Conservation (phyloP, 2,329 filamentous ascomycete genomes). For the Sarocladium brachiariae region DNA sequence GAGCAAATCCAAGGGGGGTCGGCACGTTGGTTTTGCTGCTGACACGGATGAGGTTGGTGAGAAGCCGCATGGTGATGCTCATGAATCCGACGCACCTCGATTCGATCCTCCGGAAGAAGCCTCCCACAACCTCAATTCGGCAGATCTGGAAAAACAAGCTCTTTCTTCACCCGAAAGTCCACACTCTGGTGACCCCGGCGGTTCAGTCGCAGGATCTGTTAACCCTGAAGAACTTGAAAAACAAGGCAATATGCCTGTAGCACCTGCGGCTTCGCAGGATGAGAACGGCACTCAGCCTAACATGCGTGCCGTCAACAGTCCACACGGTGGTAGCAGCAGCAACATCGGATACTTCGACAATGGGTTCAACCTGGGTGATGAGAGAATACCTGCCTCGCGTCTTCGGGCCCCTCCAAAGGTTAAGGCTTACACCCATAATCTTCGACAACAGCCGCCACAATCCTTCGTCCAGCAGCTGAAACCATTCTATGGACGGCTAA, state of each 20-base stretch:
- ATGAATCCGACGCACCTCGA: not conserved
- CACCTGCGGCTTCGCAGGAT: not conserved
- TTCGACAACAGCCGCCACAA: slow-evolving; percentile 59
- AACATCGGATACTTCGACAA: slow-evolving; percentile 19
- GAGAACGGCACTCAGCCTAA: not conserved
- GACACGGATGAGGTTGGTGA: not conserved
- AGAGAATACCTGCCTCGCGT: slow-evolving; percentile 32
- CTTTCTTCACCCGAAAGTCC: not conserved
- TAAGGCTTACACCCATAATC: slow-evolving; percentile 60
- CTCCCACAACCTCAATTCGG: not conserved
- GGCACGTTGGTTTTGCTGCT: slow-evolving; percentile 1
- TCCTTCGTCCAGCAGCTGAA: slow-evolving; percentile 69
- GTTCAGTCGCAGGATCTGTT: not conserved
- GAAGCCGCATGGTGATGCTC: not conserved
- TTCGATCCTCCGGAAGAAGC: not conserved
- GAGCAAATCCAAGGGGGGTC: not conserved
- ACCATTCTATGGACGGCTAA: slow-evolving; percentile 72
- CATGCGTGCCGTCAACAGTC: slow-evolving; percentile 2
- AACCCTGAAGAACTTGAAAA: not conserved
- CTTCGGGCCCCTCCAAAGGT: slow-evolving; percentile 27
- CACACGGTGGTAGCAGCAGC: slow-evolving; percentile 16
- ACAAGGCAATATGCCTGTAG: not conserved
- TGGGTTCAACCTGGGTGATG: slow-evolving; percentile 30
- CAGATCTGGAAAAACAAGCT: not conserved
- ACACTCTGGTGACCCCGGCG: not conserved